These are phyloP conservation scores for Coniosporium tulheliwenetii DNA, from an alignment of 2,329 filamentous ascomycete species.

Conservation along the genomic window DNA sequence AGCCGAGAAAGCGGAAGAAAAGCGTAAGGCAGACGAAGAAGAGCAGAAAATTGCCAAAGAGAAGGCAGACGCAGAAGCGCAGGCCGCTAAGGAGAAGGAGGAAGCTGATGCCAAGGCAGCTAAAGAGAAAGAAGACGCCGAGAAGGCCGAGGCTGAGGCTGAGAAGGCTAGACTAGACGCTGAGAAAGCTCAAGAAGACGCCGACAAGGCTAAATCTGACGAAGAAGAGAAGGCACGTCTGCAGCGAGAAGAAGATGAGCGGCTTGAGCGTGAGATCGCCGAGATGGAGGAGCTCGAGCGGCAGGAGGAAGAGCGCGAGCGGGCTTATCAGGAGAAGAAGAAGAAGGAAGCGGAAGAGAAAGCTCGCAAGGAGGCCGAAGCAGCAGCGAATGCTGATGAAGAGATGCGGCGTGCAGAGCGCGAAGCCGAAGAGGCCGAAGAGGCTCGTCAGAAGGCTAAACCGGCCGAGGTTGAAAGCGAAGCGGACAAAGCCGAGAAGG, in stretches of 20 bases:
- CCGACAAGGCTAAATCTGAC: neutral
- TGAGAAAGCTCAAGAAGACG: slow-evolving; percentile 11
- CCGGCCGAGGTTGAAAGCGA: slow-evolving; percentile 19
- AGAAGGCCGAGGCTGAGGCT: slow-evolving; percentile 6
- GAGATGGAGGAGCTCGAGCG: slow-evolving; percentile 37
- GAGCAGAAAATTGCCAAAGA: slow-evolving; percentile 12
- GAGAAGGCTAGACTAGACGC: slow-evolving; percentile 6
- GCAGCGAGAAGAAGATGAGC: slow-evolving; percentile 25
- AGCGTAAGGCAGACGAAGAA: slow-evolving; percentile 42
- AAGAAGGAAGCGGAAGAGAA: slow-evolving; percentile 36
- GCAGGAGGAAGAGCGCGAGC: slow-evolving; percentile 47
- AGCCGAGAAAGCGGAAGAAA: slow-evolving; percentile 30
- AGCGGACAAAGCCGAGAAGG: slow-evolving; percentile 24
- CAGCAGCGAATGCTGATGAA: slow-evolving; percentile 37
- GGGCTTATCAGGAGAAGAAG: slow-evolving; percentile 59
- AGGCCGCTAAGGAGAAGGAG: slow-evolving; percentile 27
- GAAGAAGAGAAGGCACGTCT: slow-evolving; percentile 6
- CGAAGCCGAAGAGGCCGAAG: slow-evolving; percentile 32
- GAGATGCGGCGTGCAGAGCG: slow-evolving; percentile 31
- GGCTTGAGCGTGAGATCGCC: slow-evolving; percentile 42
- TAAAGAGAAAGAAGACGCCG: slow-evolving; percentile 6
- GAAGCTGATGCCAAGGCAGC: slow-evolving; percentile 15
- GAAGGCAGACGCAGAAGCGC: slow-evolving; percentile 25
- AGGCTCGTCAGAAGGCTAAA: slow-evolving; percentile 21
- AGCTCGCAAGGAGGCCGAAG: slow-evolving; percentile 41